phyloP scores from a whole-genome alignment of 805 yeast genomes.

The Lipomyces sp. region DNA sequence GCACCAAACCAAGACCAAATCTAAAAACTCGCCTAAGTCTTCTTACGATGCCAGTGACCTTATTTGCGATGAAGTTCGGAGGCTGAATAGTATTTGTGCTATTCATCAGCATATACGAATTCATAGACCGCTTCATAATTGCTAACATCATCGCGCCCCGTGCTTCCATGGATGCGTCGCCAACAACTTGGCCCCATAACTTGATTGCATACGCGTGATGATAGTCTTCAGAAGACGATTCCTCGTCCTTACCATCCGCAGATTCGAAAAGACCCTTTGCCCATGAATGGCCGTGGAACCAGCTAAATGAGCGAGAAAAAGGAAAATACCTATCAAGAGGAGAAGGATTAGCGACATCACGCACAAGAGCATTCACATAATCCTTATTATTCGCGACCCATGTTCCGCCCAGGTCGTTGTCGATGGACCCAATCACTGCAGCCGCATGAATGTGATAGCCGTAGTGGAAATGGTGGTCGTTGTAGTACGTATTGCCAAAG shows the following conservation, averaged over 20 bases:
- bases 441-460: conserved; percentile 86
- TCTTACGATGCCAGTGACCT: conserved; percentile 62
- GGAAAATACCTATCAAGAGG: conserved; percentile 65
- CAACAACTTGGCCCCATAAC: conserved; percentile 68
- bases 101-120: conserved; percentile 57
- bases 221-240: conserved; percentile 72
- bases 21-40: background rate
- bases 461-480: conserved; percentile 88
- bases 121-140: conserved; percentile 59
- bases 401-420: conserved; percentile 55
- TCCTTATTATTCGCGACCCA: conserved; percentile 57
- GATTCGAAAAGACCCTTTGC: conserved; percentile 68
- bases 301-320: conserved; percentile 67
- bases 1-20: background rate
- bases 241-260: conserved; percentile 74
- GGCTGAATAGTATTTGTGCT: conserved; percentile 60
- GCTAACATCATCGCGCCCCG: conserved; percentile 65
- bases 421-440: conserved; percentile 73
- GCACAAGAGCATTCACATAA: conserved; percentile 64
- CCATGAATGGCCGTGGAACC: conserved; percentile 76
- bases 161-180: conserved; percentile 58
- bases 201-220: conserved; percentile 71
- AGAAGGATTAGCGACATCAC: conserved; percentile 71
- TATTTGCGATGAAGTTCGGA: conserved; percentile 56
- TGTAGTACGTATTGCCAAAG: conserved; percentile 77